Conservation (phyloP, 2,329 filamentous ascomycete species). For the Aspergillus sp. region DNA sequence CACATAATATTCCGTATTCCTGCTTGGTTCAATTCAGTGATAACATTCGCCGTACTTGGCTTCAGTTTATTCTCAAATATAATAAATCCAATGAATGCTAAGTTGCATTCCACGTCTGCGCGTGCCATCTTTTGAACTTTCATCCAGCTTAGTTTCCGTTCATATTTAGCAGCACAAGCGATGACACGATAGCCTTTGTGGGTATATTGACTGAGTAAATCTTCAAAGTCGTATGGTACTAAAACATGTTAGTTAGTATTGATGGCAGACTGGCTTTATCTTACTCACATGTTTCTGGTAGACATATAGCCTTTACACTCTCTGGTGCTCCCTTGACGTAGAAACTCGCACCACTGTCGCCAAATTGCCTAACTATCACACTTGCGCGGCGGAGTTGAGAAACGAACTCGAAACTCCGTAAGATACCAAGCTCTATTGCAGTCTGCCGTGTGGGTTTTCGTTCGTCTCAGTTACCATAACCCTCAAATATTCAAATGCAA, state of each 20-base stretch:
- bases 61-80: conserved; percentile 99
- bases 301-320: conserved; percentile 91
- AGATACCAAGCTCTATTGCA: conserved; percentile 78
- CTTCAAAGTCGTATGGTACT: conserved; percentile 84
- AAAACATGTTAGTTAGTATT: conserved; percentile 20
- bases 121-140: conserved; percentile 93
- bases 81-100: conserved; percentile 93
- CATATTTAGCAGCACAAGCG: conserved; percentile 84
- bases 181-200: conserved; percentile 96
- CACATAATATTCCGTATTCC: conserved; percentile 93
- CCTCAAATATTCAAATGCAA: too few species aligned
- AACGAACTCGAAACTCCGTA: conserved; percentile 91
- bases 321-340: conserved; percentile 97
- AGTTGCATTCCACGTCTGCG: conserved; percentile 72
- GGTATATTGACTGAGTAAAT: conserved; percentile 83
- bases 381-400: conserved; percentile 88
- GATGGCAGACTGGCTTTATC: neutral
- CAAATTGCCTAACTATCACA: conserved; percentile 85
- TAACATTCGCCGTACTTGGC: conserved; percentile 72
- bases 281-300: conserved; percentile 67
- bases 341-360: conserved; percentile 75
- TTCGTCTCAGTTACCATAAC: too few species aligned
- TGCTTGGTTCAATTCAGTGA: conserved; percentile 75
- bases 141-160: conserved; percentile 85
- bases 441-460: conserved; percentile 10